Base-by-base conservation (phyloP, 352 stramenopile species). In the Pythium inflatum region DNA sequence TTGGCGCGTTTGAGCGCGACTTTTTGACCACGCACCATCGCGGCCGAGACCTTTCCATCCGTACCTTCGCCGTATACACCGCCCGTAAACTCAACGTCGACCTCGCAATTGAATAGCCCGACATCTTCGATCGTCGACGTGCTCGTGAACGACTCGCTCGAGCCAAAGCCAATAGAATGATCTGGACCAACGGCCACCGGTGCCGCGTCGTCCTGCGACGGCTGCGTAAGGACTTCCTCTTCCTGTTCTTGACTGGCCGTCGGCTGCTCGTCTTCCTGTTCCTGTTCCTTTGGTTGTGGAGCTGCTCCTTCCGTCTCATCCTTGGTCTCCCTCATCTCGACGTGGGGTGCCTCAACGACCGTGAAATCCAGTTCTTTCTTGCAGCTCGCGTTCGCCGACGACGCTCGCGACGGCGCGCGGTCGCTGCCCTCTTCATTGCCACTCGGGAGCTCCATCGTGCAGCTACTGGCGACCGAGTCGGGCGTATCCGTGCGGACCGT, bases 41-140 rank as follows among this genome's bases (percentile, higher is more conserved):
- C 85, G 20, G 87, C 87, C 9, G 77, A 81, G 34, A 95, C 87
- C 55, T 92, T 92, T 31, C 87, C 87, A 51, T 95, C 87, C 0
- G 87, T 95, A 24, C 87, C 87, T 90, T 95, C 87, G 34, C 87
- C 87, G 56, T 95, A 95, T 28, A 93, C 76, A 16, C 87, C 85
- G 48, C 87, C 87, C 13, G 87, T 90, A 61, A 89, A 95, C 68
- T 95, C 85, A 24, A 91, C 87, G 40, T 95, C 87, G 8, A 65
- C 65, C 50, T 92, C 83, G 49, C 87, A 95, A 62, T 95, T 95
- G 71, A 95, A 95, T 31, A 95, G 55, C 0, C 87, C 87, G 20
- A 95, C 87, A 46, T 95, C 87, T 62, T 91, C 85, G 54, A 95
- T 95, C 45, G 90, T 78, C 0, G 87, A 95, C 24, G 79, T 92